These are phyloP conservation scores for Colletotrichum sp. DNA, from an alignment of 2,329 filamentous ascomycete species.

Conservation along the genomic window DNA sequence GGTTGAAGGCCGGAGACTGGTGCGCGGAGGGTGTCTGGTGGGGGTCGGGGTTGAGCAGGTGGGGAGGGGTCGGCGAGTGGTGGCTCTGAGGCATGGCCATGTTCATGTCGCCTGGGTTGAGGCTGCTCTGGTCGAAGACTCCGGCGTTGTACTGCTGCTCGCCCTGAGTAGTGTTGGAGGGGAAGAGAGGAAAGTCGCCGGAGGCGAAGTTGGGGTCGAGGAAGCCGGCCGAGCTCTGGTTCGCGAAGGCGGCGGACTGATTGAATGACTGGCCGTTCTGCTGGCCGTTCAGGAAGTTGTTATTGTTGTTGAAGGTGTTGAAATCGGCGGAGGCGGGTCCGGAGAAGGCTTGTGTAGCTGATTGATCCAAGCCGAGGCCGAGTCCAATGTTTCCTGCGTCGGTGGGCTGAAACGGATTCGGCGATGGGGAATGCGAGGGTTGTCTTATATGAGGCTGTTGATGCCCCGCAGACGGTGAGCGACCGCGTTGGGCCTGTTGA, in stretches of 20 bases:
- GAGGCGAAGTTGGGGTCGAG: conserved; percentile 57
- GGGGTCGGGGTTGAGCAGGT: conserved; percentile 55
- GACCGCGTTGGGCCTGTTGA: conserved; percentile 52
- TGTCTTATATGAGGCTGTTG: conserved; percentile 71
- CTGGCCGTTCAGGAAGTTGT: conserved; percentile 56
- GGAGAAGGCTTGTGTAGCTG: conserved; percentile 43
- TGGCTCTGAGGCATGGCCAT: conserved; percentile 62
- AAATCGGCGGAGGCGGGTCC: conserved; percentile 47
- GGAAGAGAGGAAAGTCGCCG: conserved; percentile 70
- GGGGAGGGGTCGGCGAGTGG: conserved; percentile 61
- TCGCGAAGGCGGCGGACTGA: conserved; percentile 42
- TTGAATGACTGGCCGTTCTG: conserved; percentile 45
- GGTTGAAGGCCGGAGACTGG: conserved; percentile 62
- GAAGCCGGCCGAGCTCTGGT: conserved; percentile 47
- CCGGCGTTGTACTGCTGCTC: conserved; percentile 66
- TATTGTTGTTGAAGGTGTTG: conserved; percentile 49
- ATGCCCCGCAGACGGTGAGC: conserved; percentile 65
- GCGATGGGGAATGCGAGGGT: conserved; percentile 65
- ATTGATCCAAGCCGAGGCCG: conserved; percentile 63
- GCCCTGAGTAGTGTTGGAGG: conserved; percentile 46
- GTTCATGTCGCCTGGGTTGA: conserved; percentile 52
- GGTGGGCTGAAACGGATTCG: conserved; percentile 58
- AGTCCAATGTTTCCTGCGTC: conserved; percentile 50
- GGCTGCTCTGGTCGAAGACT: conserved; percentile 56
- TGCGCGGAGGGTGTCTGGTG: conserved; percentile 52